These are phyloP conservation scores for Cornus suecica DNA, from an alignment of 148 eudicot genomes.

Conservation along the genomic window DNA sequence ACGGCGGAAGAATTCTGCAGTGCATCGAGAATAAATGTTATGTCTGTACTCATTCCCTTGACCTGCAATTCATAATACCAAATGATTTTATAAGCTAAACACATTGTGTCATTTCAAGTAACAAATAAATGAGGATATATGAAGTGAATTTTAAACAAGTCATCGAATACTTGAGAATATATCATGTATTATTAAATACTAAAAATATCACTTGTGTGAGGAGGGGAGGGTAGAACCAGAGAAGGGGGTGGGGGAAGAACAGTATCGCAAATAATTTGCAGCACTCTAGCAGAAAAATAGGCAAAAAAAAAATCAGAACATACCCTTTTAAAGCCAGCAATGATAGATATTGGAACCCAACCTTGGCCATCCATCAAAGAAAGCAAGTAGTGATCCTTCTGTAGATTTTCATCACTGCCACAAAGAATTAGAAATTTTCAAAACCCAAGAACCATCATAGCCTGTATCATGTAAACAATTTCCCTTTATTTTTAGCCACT, in stretches of 20 bases:
- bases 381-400: slow-evolving; percentile 65
- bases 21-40: slow-evolving; percentile 70
- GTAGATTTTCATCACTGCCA: slow-evolving; percentile 90
- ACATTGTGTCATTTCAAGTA: neutral
- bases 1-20: slow-evolving; percentile 62
- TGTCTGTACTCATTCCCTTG: slow-evolving; percentile 76
- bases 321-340: slow-evolving; percentile 95
- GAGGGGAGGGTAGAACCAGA: too few species aligned
- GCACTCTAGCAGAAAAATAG: too few species aligned
- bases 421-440: slow-evolving; percentile 17
- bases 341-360: slow-evolving; percentile 75
- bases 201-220: neutral
- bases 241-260: too few species aligned
- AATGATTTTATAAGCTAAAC: slow-evolving; percentile 1
- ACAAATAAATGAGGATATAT: neutral
- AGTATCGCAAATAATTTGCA: neutral
- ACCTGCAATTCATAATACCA: slow-evolving; percentile 50
- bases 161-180: too few species aligned
- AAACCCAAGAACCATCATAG: slow-evolving; percentile 5
- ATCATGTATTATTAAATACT: too few species aligned
- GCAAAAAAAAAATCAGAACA: slow-evolving; percentile 12
- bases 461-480: neutral
- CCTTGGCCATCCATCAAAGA: slow-evolving; percentile 87
- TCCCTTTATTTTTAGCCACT: neutral
- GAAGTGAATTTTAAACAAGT: neutral